Evolutionary conservation across 2,329 filamentous ascomycete species (phyloP).

Genomic region (Pyrenophora graminea): DNA sequence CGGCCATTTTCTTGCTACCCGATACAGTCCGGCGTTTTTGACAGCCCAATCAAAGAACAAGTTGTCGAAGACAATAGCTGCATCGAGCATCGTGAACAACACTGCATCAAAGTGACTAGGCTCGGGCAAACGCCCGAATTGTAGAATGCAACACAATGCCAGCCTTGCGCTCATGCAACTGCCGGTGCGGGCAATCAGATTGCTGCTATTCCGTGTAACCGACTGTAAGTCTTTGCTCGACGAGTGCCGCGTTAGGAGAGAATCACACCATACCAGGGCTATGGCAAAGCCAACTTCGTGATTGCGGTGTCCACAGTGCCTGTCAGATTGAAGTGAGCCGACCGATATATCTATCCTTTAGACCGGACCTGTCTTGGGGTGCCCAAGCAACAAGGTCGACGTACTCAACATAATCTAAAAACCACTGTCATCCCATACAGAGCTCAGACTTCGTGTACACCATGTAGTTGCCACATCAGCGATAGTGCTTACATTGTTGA

Average conservation of each 20-base stretch:
- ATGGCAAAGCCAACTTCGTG: slow-evolving; percentile 7
- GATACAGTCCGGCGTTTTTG: slow-evolving; percentile 6
- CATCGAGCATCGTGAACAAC: slow-evolving; percentile 10
- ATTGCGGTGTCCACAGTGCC: slow-evolving; percentile 4
- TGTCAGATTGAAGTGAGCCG: slow-evolving; percentile 22
- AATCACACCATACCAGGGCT: slow-evolving; percentile 15
- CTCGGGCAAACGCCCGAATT: slow-evolving; percentile 31
- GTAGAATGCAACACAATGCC: slow-evolving; percentile 27
- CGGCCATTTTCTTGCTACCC: slow-evolving; percentile 21
- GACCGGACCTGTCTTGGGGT: slow-evolving; percentile 22
- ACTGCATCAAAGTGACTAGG: slow-evolving; percentile 21
- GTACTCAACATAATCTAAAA: slow-evolving; percentile 23
- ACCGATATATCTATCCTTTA: slow-evolving; percentile 34
- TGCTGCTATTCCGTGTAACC: slow-evolving; percentile 7
- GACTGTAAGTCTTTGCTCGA: slow-evolving; percentile 13
- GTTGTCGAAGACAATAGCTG: slow-evolving; percentile 30
- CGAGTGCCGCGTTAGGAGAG: slow-evolving; percentile 13
- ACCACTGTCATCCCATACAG: slow-evolving; percentile 39
- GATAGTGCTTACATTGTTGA: slow-evolving; percentile 55
- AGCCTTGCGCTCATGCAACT: slow-evolving; percentile 31
- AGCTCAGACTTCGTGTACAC: slow-evolving; percentile 31
- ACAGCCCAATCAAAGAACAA: slow-evolving; percentile 22
- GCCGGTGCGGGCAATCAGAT: slow-evolving; percentile 19
- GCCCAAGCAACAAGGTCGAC: slow-evolving; percentile 25
- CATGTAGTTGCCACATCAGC: slow-evolving; percentile 59